phyloP scores from a whole-genome alignment of 1,284 basidiomycete species.

The Ganoderma leucocontextum region DNA sequence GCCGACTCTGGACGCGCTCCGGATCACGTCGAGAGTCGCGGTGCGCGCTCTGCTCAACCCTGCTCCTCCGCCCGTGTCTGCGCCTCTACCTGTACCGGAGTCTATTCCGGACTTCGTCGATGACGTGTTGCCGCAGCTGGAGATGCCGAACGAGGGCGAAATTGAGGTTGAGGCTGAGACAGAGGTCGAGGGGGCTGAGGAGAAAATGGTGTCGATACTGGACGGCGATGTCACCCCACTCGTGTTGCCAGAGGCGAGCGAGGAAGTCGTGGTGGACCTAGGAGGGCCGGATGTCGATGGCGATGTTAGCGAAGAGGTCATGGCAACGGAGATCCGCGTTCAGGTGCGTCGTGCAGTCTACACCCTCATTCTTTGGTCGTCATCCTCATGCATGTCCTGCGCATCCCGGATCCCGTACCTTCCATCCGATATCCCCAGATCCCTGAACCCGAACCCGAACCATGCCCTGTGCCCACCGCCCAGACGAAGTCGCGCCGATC shows the following conservation, averaged over 20 bases:
- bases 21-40: slow-evolving; percentile 28
- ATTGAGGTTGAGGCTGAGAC: neutral
- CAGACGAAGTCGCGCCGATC: neutral
- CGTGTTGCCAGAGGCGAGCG: slow-evolving; percentile 10
- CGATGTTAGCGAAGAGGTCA: slow-evolving; percentile 1
- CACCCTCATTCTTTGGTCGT: neutral
- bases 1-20: slow-evolving; percentile 28
- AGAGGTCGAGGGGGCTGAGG: neutral
- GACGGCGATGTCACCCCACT: slow-evolving; percentile 23
- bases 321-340: neutral
- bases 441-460: neutral
- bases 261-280: neutral
- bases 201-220: neutral
- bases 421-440: neutral
- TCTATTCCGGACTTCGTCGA: neutral
- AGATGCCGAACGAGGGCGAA: neutral
- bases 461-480: neutral
- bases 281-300: neutral
- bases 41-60: slow-evolving; percentile 28
- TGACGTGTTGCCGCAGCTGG: slow-evolving; percentile 2
- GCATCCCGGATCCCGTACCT: neutral
- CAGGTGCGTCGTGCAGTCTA: slow-evolving; percentile 8
- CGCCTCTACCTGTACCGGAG: neutral
- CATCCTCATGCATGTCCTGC: neutral
- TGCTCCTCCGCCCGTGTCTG: slow-evolving; percentile 5